phyloP scores from a whole-genome alignment of 805 yeast species.

The Candida wancherniae region DNA sequence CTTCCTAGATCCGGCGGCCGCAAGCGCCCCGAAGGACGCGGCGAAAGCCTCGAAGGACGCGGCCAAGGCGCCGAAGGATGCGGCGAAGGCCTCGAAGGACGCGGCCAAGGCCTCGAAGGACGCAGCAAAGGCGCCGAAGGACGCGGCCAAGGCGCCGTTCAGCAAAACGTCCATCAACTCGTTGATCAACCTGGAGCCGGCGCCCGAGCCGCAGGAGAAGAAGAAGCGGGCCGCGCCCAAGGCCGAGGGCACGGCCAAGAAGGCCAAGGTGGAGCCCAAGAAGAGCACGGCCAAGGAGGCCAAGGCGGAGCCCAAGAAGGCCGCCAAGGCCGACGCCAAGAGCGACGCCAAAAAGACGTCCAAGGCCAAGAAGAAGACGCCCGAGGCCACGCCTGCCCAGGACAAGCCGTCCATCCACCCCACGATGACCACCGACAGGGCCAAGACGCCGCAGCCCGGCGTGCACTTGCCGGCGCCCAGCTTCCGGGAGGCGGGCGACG shows the following conservation, averaged over 20 bases:
- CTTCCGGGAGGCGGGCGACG: conserved; percentile 13
- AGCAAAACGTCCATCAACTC: conserved; percentile 38
- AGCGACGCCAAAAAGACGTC: conserved; percentile 1
- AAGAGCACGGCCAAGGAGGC: conserved; percentile 13
- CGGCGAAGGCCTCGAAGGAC: background rate
- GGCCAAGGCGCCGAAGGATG: too few species aligned
- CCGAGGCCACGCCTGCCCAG: conserved; percentile 13
- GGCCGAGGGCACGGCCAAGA: conserved; percentile 6
- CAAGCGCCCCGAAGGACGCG: too few species aligned
- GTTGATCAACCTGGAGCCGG: conserved; percentile 36
- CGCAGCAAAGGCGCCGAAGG: conserved; percentile 1
- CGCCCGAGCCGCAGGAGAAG: conserved; percentile 9
- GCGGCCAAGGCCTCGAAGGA: background rate
- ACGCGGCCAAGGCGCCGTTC: conserved; percentile 6
- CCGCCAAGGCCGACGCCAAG: conserved; percentile 2
- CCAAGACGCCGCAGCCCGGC: conserved; percentile 5
- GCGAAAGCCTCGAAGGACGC: background rate
- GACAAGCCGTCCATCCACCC: conserved; percentile 18
- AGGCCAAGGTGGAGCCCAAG: conserved; percentile 2
- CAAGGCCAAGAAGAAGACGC: conserved; percentile 18
- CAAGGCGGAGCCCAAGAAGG: conserved; percentile 8
- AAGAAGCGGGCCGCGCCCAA: conserved; percentile 8
- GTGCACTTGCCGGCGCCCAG: conserved; percentile 16
- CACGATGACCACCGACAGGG: conserved; percentile 21
- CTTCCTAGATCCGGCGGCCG: conserved; percentile 16